Percentiles rank a stretch among this genome's conserved stretches.
Evolutionary conservation across 1,284 basidiomycete genomes (phyloP).

Genomic region (Phenoliferia sp.): DNA sequence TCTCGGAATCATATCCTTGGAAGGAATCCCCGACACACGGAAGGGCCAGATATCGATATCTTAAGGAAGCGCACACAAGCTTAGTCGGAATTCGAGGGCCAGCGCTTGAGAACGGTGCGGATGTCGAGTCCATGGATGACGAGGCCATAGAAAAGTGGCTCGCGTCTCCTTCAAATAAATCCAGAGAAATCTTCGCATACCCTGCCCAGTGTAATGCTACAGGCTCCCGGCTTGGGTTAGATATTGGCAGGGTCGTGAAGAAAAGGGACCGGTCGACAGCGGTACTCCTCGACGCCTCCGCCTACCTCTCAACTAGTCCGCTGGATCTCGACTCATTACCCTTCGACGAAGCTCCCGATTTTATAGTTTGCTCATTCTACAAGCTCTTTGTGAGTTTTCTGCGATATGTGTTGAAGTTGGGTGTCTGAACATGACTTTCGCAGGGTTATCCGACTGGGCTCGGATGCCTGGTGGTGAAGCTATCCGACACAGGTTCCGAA

Average conservation of each 20-base stretch:
- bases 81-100: slow-evolving; percentile 72
- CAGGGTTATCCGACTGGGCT: slow-evolving; percentile 74
- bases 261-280: slow-evolving; percentile 12
- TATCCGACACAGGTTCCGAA: slow-evolving; percentile 51
- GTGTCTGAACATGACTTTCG: neutral
- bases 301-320: slow-evolving; percentile 51
- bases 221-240: slow-evolving; percentile 16
- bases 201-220: slow-evolving; percentile 29
- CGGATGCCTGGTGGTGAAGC: slow-evolving; percentile 69
- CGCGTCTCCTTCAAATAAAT: neutral
- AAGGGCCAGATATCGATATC: slow-evolving; percentile 56
- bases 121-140: slow-evolving; percentile 52
- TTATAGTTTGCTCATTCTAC: slow-evolving; percentile 76
- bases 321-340: slow-evolving; percentile 68
- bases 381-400: slow-evolving; percentile 60
- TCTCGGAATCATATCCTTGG: slow-evolving; percentile 71
- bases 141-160: neutral
- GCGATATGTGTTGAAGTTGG: neutral
- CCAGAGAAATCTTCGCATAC: slow-evolving; percentile 21
- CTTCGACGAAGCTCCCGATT: slow-evolving; percentile 71
- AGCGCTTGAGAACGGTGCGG: slow-evolving; percentile 60
- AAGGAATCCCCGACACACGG: slow-evolving; percentile 34
- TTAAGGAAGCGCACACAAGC: slow-evolving; percentile 66
- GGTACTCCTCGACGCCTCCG: slow-evolving; percentile 36
- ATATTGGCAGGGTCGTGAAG: slow-evolving; percentile 19